These are phyloP conservation scores for Solanum aculeatissimum DNA, from an alignment of 305 asterid species.

Conservation along the genomic window DNA sequence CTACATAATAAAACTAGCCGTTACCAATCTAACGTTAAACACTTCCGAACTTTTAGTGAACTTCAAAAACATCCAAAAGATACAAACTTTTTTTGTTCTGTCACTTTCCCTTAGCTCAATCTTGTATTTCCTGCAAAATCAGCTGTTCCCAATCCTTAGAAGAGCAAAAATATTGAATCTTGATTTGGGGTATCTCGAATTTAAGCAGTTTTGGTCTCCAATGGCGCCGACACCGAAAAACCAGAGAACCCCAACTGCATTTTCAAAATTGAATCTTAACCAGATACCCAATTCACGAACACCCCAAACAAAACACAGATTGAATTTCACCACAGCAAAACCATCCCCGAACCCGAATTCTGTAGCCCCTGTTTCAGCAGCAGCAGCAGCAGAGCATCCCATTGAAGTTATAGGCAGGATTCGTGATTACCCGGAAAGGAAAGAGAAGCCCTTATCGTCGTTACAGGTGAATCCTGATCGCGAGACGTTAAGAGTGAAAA, in stretches of 20 bases:
- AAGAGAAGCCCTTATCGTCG: conserved; percentile 26
- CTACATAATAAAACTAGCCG: not conserved
- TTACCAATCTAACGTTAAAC: not conserved
- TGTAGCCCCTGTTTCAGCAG: conserved; percentile 1
- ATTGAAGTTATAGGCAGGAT: conserved; percentile 87
- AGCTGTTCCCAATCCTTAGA: not conserved
- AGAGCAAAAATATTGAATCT: not conserved
- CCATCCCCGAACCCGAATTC: conserved; percentile 22
- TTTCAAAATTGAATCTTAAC: conserved; percentile 24
- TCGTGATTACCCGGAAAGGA: conserved; percentile 62
- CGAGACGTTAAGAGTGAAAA: conserved; percentile 54
- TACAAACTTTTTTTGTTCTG: not conserved
- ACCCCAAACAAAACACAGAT: conserved; percentile 54
- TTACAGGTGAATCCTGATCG: conserved; percentile 42
- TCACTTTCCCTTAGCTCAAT: not conserved
- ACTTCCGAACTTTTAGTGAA: not conserved
- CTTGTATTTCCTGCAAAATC: not conserved
- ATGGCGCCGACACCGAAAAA: conserved; percentile 68
- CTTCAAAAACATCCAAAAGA: not conserved
- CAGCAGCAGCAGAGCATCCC: conserved; percentile 55
- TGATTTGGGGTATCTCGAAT: not conserved
- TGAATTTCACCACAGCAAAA: conserved; percentile 25
- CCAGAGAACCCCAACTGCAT: conserved; percentile 37
- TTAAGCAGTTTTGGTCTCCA: not conserved
- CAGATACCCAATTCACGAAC: conserved; percentile 30